A percentile compares a stretch with the other conserved stretches of the same genome.
phyloP scores from a whole-genome alignment of 805 yeast genomes.

The Nakazawaea molendinolei region DNA sequence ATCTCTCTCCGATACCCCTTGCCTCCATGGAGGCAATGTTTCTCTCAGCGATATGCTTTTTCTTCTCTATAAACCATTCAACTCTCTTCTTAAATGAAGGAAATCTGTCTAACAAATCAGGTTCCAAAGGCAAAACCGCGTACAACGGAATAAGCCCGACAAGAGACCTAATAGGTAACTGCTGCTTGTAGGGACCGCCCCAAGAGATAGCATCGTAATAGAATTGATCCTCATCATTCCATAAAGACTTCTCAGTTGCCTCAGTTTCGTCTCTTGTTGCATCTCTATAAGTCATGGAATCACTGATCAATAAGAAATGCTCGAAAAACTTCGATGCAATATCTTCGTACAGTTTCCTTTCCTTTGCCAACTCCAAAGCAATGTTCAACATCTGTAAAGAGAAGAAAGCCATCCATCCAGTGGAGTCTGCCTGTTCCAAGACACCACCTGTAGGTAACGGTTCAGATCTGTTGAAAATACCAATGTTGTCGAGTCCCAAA shows the following conservation, averaged over 20 bases:
- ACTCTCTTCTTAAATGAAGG: slow-evolving; percentile 79
- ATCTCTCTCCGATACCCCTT: slow-evolving; percentile 77
- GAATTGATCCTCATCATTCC: slow-evolving; percentile 88
- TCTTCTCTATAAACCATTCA: slow-evolving; percentile 75
- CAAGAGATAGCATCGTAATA: slow-evolving; percentile 87
- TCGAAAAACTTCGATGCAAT: slow-evolving; percentile 93
- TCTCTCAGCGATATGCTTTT: slow-evolving; percentile 62
- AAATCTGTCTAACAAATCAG: slow-evolving; percentile 67
- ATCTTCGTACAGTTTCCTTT: slow-evolving; percentile 82
- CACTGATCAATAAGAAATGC: slow-evolving; percentile 86
- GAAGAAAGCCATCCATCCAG: slow-evolving; percentile 98
- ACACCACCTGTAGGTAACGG: slow-evolving; percentile 89
- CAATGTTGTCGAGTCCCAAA: slow-evolving; percentile 87
- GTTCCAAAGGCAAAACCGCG: slow-evolving; percentile 84
- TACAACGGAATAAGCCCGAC: slow-evolving; percentile 90
- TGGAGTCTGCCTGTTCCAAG: slow-evolving; percentile 89
- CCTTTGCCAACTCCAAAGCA: slow-evolving; percentile 82
- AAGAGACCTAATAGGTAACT: slow-evolving; percentile 78
- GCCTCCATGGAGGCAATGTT: slow-evolving; percentile 78
- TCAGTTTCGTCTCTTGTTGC: slow-evolving; percentile 34
- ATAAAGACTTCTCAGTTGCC: slow-evolving; percentile 55
- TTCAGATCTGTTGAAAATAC: slow-evolving; percentile 87
- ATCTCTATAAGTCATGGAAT: slow-evolving; percentile 75
- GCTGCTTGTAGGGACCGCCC: slow-evolving; percentile 60
- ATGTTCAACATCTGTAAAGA: slow-evolving; percentile 86